Evolutionary conservation across 805 yeast species (phyloP), one percentile per base, ranked within the genome.

Genomic region (Candida nanaspora): DNA sequence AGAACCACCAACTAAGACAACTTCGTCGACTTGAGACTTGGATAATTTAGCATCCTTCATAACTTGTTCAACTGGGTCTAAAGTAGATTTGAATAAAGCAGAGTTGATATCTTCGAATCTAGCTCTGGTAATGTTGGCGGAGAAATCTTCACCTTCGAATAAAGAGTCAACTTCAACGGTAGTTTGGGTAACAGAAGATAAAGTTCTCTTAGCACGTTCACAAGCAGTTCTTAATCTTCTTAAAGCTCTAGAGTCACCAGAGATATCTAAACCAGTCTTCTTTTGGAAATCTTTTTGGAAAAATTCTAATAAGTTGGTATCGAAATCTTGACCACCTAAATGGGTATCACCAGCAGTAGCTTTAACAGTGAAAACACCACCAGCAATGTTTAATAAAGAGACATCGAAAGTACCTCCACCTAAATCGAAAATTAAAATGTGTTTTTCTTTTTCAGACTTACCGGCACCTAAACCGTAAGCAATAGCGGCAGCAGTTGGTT

Each of bases 391-490:
- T 65, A 88, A 76, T 50, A 88, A 76, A 39, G 96, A 89, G 43
- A 88, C 96, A 85, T 88, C 97, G 74, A 88, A 88, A 65, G 96
- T 88, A 80, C 96, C 96, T 74, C 97, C 97, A 79, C 97, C 97
- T 66, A 88, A 80, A 71, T 88, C 96, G 75, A 87, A 88, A 65
- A 88, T 86, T 62, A 88, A 74, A 49, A 88, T 91, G 69, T 87
- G 86, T 68, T 82, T 82, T 73, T 88, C 96, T 51, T 76, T 77
- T 48, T 78, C 81, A 51, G 82, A 74, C 60, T 74, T 82, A 69
- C 86, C 87, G 57, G 88, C 87, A 80, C 91, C 95, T 57, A 89
- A 78, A 79, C 98, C 98, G 80, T 89, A 89, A 65, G 98, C 96
- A 58, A 87, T 73, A 48, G 96, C 96, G 49, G 96, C 93, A 48